Conservation (phyloP, 2,329 filamentous ascomycete species). For the Phialocephala subalpina region DNA sequence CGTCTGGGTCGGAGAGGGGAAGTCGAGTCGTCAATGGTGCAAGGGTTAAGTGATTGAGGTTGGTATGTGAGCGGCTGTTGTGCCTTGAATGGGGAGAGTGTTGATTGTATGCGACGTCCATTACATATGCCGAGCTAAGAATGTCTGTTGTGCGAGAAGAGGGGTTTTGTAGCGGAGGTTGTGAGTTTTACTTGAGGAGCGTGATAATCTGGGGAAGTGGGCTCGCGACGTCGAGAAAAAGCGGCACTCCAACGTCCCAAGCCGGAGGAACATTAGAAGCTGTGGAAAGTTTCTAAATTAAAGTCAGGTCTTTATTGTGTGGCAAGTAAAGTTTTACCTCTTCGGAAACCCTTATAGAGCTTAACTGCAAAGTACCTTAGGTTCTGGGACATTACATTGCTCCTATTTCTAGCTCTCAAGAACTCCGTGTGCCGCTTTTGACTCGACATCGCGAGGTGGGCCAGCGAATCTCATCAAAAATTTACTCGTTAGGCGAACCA, state of each 20-base stretch:
- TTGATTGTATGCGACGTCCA: constrained; percentile 70
- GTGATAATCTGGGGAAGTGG: constrained; percentile 35
- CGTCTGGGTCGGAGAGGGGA: constrained; percentile 62
- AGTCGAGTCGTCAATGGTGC: constrained; percentile 70
- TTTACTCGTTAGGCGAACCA: constrained; percentile 39
- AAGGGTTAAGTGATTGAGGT: constrained; percentile 66
- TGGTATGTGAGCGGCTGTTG: constrained; percentile 65
- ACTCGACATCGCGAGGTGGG: too few species aligned
- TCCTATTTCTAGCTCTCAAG: too few species aligned
- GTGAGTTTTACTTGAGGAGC: constrained; percentile 12
- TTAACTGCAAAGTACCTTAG: too few species aligned
- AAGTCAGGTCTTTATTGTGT: too few species aligned
- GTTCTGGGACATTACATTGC: too few species aligned
- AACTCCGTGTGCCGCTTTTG: too few species aligned
- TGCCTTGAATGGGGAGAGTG: constrained; percentile 64
- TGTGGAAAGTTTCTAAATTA: too few species aligned
- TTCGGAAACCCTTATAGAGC: too few species aligned
- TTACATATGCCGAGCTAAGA: constrained; percentile 37
- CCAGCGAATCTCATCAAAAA: constrained; percentile 24
- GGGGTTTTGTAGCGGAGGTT: constrained; percentile 10
- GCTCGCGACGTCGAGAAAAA: too few species aligned
- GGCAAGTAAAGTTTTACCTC: too few species aligned
- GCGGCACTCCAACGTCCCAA: too few species aligned
- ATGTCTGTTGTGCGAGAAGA: constrained; percentile 1
- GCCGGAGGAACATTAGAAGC: constrained; percentile 11